A percentile compares a stretch with the other conserved stretches of the same genome.
These are phyloP conservation scores for Borealophlyctis nickersoniae DNA, from an alignment of 192 early-diverging fungal genomes.

Conservation along the genomic window DNA sequence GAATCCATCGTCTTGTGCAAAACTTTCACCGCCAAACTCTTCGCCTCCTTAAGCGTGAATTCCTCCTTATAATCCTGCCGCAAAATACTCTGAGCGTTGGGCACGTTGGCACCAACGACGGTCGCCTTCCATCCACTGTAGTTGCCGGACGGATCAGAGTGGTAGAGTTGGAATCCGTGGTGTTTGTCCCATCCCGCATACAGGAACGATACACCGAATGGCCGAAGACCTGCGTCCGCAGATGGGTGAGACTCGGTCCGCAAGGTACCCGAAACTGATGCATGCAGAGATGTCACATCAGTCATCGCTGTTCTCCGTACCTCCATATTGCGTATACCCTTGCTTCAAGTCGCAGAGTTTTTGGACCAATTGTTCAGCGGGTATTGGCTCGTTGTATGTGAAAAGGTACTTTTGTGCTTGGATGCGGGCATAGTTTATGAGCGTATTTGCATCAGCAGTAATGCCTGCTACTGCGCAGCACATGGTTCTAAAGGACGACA, in stretches of 20 bases:
- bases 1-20: constrained; percentile 97
- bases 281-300: background rate
- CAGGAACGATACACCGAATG: constrained; percentile 97
- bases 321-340: constrained; percentile 97
- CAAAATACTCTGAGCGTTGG: constrained; percentile 86
- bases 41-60: constrained; percentile 82
- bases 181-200: constrained; percentile 92
- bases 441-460: constrained; percentile 92
- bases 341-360: constrained; percentile 96
- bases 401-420: constrained; percentile 85
- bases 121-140: constrained; percentile 99
- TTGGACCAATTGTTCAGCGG: constrained; percentile 93
- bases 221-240: constrained; percentile 70
- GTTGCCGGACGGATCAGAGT: constrained; percentile 98
- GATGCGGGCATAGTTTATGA: constrained; percentile 84
- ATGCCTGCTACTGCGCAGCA: constrained; percentile 95
- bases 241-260: too few species aligned
- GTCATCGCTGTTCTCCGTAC: constrained; percentile 20
- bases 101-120: constrained; percentile 93
- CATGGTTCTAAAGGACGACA: constrained; percentile 60
- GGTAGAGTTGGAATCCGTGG: constrained; percentile 94
- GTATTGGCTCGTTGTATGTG: constrained; percentile 88
- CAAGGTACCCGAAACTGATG: background rate
- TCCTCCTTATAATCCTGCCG: constrained; percentile 98
- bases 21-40: constrained; percentile 86